Conservation (phyloP, 306 rosid genomes). For the Chamaecrista fasciculata region DNA sequence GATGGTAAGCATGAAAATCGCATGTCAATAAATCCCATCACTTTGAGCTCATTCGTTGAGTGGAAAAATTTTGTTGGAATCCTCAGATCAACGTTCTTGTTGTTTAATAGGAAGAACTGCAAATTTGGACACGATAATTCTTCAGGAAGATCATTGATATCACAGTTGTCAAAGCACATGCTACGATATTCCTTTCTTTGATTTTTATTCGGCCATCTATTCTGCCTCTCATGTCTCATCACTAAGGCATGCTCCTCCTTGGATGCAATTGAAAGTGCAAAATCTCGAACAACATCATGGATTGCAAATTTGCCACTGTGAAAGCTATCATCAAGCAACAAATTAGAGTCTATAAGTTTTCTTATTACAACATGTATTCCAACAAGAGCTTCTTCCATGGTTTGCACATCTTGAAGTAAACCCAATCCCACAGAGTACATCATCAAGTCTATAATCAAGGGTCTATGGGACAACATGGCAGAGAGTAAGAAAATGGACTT, state of each 20-base stretch:
- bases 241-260: not conserved
- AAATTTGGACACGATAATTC: not conserved
- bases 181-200: not conserved
- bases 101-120: not conserved
- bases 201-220: conserved; percentile 1
- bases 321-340: too few relatives aligned
- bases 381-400: not conserved
- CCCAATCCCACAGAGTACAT: conserved; percentile 11
- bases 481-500: not conserved
- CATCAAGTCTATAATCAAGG: not conserved
- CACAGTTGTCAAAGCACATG: not conserved
- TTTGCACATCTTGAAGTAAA: not conserved
- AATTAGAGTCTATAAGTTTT: conserved; percentile 13
- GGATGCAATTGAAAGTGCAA: conserved; percentile 27
- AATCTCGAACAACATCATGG: conserved; percentile 38
- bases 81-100: not conserved
- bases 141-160: not conserved
- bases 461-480: not conserved
- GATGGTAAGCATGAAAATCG: not conserved
- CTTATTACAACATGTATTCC: not conserved
- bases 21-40: not conserved
- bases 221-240: not conserved
- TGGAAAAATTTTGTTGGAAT: not conserved
- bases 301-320: not conserved
- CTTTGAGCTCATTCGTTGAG: conserved; percentile 1